phyloP scores from a whole-genome alignment of 768 basidiomycete species.

The Heimioporus sp. region DNA sequence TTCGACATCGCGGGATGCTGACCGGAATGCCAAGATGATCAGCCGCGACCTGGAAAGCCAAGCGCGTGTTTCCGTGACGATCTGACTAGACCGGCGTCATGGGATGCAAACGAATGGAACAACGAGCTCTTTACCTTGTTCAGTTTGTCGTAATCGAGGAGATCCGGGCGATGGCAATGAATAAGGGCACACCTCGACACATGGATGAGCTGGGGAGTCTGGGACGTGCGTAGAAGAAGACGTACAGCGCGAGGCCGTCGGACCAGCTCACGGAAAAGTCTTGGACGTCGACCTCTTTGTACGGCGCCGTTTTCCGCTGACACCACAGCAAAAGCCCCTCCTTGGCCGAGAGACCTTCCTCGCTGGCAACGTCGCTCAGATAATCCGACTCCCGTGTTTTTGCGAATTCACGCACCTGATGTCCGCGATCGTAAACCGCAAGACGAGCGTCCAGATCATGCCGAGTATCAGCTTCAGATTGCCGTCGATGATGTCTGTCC shows the following conservation, averaged over 20 bases:
- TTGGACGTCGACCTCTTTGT: constrained; percentile 89
- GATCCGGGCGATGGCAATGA: constrained; percentile 94
- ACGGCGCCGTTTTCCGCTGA: constrained; percentile 91
- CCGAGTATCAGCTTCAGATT: constrained; percentile 97
- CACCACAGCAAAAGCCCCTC: constrained; percentile 98
- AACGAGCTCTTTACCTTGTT: constrained; percentile 59
- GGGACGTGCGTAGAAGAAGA: constrained; percentile 2
- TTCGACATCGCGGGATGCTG: constrained; percentile 26
- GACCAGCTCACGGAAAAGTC: constrained; percentile 94
- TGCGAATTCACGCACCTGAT: constrained; percentile 68
- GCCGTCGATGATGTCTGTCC: constrained; percentile 94
- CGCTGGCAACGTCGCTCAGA: constrained; percentile 47
- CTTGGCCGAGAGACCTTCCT: constrained; percentile 98
- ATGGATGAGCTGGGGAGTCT: constrained; percentile 4
- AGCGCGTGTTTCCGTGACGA: constrained; percentile 75
- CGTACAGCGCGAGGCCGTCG: constrained; percentile 92
- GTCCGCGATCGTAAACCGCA: constrained; percentile 96
- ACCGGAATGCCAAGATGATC: constrained; percentile 91
- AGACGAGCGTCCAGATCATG: constrained; percentile 98
- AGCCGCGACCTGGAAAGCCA: constrained; percentile 87
- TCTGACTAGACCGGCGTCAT: constrained; percentile 50
- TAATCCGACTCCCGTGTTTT: not conserved
- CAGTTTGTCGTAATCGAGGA: constrained; percentile 84
- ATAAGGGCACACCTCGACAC: constrained; percentile 88
- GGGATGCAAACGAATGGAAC: not conserved